Evolutionary conservation across 805 yeast genomes (phyloP), one percentile per base, ranked within the genome.

Genomic region (Kuraishia molischiana): DNA sequence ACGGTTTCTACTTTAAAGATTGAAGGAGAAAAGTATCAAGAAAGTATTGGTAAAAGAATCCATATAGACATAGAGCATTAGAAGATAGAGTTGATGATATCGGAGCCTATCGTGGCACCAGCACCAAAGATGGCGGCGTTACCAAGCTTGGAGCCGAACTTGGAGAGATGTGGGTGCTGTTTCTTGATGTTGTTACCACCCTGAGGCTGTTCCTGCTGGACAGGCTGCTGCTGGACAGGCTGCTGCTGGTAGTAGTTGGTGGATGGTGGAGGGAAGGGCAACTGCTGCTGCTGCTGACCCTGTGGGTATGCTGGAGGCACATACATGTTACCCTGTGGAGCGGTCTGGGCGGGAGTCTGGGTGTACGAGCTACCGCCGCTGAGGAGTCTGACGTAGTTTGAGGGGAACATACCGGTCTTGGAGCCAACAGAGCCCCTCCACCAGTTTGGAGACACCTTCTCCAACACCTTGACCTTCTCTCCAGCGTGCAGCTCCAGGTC

Each of bases 101-200:
- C 90, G 36, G 87, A 70, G 53, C 97, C 97, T 39, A 90, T 67
- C 1, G 96, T 82, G 24, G 97, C 95, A 67, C 97, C 97, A 4
- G 97, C 97, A 61, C 97, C 97, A 47, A 87, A 90, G 38, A 90
- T 79, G 29, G 95, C 95, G n/a, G 97, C 97, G 48, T 86, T 79
- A 43, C 96, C 97, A 41, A 90, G 65, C 59, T 86, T 82, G 40
- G 85, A 69, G 19, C 97, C 97, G 49, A 85, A 77, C 52, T 19
- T 31, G 33, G 31, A 28, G 17, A 28, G 5, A 28, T 28, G 31
- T 28, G 31, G 31, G 17, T 28, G 31, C 31, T 28, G 31, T 14
- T 71, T 82, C 58, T 74, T 75, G 41, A 79, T 43, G 49, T 40
- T 36, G 4, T 17, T 18, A 26, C 24, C 21, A 11, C 11, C 30